Conservation (phyloP, 169 alveolate species). For the Plasmodium coatneyi region DNA sequence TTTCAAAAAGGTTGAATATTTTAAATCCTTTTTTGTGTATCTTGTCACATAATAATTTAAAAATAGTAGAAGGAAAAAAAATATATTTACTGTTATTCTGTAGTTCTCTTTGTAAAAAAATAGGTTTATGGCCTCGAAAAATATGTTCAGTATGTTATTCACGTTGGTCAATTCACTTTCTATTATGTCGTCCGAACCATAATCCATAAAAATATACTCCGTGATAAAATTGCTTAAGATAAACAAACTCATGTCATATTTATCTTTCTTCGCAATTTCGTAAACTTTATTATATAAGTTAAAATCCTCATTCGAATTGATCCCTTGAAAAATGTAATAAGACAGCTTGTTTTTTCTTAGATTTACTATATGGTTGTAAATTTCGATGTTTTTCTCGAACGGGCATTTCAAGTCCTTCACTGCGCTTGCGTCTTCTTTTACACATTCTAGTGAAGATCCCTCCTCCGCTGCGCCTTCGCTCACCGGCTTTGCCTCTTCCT, state of each 20-base stretch:
- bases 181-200: conserved; percentile 41
- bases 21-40: conserved; percentile 46
- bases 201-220: conserved; percentile 54
- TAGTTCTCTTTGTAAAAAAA: conserved; percentile 63
- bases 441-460: background rate
- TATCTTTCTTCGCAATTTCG: conserved; percentile 54
- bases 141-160: conserved; percentile 65
- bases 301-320: conserved; percentile 7
- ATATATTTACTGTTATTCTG: conserved; percentile 54
- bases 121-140: conserved; percentile 52
- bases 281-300: conserved; percentile 34
- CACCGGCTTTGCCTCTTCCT: background rate
- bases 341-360: conserved; percentile 47
- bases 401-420: background rate
- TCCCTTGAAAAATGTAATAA: conserved; percentile 22
- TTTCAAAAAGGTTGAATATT: conserved; percentile 35
- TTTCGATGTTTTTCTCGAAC: conserved; percentile 28
- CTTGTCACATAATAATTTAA: conserved; percentile 71
- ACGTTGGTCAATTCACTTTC: conserved; percentile 60
- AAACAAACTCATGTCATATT: conserved; percentile 69
- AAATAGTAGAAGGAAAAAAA: conserved; percentile 46
- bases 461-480: background rate
- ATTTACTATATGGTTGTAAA: conserved; percentile 60
- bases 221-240: conserved; percentile 59
- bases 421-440: background rate